Evolutionary conservation across 495 filamentous ascomycete species (phyloP), one percentile per base, ranked within the genome.

Genomic region (Talaromyces borbonicus): DNA sequence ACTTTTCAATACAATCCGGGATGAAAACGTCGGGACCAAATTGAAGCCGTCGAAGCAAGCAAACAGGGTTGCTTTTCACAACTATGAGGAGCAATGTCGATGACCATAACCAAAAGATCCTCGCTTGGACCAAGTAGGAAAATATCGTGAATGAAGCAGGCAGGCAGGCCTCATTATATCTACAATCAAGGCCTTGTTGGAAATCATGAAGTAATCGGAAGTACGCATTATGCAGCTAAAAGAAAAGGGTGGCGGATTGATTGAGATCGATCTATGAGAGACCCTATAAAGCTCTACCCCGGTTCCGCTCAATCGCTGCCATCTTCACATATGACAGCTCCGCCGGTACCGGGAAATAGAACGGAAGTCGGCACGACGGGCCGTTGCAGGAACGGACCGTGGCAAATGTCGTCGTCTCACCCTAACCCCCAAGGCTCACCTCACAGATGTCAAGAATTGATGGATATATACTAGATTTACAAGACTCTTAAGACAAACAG

Each of bases 181-280:
- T n/a, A 15, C 2, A 8, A 20, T 8, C 6, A n/a, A 38, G 19
- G 3, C 11, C 16, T 18, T 38, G n/a, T n/a, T n/a, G n/a, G n/a
- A n/a, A 38, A 38, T 20, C 1, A 23, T 11, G 19, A 11, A 2
- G 2, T 35, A 11, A n/a, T n/a, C n/a, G n/a, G n/a, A n/a, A n/a
- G n/a, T n/a, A n/a, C n/a, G n/a, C n/a, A n/a, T 37, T 37, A 37
- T 37, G 16, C 35, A 22, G 18, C 35, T 38, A 38, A 38, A 8
- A 8, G 11, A 18, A 16, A 0, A 36, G 4, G 7, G 6, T 36
- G 8, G 12, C 19, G 32, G 32, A 16, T 18, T 36, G 11, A 18
- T 36, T 5, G 26, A 29, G 26, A 29, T 29, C 26, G 26, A 29
- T 29, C 26, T 29, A 11, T 11, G 5, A 11, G 11, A 11, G 26